These are phyloP conservation scores for Penicillium pancosmium DNA, from an alignment of 495 filamentous ascomycete species.

Conservation along the genomic window DNA sequence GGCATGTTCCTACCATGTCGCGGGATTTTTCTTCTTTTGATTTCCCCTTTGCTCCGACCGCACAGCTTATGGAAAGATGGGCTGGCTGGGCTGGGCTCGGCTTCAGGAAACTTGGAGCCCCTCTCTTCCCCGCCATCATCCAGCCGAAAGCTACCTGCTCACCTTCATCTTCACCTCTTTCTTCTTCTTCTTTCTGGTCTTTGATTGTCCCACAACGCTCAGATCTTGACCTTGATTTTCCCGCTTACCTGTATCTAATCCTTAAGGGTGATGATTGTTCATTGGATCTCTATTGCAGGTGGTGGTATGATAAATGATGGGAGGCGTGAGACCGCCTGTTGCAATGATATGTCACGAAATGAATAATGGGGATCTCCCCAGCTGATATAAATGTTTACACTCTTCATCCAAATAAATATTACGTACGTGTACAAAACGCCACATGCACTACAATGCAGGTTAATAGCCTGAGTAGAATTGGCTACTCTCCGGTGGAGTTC, in stretches of 20 bases:
- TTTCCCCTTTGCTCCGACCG: neutral
- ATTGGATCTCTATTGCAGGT: conserved; percentile 16
- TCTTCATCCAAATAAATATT: neutral
- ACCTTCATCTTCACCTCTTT: neutral
- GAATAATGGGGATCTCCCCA: conserved; percentile 2
- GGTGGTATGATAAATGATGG: conserved; percentile 23
- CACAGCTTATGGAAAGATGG: neutral
- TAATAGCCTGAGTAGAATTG: neutral
- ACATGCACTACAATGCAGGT: neutral
- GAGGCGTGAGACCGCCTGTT: conserved; percentile 13
- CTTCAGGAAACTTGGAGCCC: neutral
- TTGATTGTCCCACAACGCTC: neutral
- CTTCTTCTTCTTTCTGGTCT: conserved; percentile 1
- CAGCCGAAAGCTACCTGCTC: neutral
- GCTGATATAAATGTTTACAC: neutral
- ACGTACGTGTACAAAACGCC: neutral
- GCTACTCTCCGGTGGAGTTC: neutral
- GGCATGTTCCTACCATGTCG: conserved; percentile 7
- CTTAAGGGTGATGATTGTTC: conserved; percentile 23
- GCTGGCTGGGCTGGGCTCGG: neutral
- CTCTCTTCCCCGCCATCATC: neutral
- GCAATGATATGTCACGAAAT: conserved; percentile 24
- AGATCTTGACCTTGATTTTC: conserved; percentile 1
- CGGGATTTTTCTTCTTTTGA: conserved; percentile 2
- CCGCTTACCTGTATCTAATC: conserved; percentile 35